Evolutionary conservation across 345 rosid genomes (phyloP).

Genomic region (Arabidopsis suecica): DNA sequence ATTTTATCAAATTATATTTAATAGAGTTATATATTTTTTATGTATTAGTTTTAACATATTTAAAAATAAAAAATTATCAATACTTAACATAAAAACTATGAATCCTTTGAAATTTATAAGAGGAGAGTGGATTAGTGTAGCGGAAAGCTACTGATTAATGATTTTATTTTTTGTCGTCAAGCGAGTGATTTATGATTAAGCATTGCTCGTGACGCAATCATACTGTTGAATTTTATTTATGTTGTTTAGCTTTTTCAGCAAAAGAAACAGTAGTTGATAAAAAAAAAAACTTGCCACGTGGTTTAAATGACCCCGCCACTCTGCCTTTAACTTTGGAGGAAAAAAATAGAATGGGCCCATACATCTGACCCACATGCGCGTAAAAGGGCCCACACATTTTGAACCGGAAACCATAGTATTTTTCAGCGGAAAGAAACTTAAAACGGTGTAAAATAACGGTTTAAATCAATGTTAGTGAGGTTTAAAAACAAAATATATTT

Average conservation of each 20-base stretch:
- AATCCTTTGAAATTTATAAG: neutral
- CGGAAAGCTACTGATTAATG: conserved; percentile 8
- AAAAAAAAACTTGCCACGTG: conserved; percentile 36
- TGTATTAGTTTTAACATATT: no score
- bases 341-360: conserved; percentile 11
- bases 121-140: conserved; percentile 26
- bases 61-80: no score
- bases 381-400: conserved; percentile 4
- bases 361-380: conserved; percentile 33
- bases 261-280: conserved; percentile 10
- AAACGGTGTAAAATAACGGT: no score
- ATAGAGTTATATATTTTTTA: no score
- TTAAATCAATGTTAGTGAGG: no score
- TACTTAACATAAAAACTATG: no score
- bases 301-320: conserved; percentile 34
- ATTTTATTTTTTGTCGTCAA: neutral
- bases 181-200: conserved; percentile 32
- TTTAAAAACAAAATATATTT: no score
- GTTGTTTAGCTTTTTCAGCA: conserved; percentile 17
- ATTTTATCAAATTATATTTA: no score
- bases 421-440: no score
- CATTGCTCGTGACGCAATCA: conserved; percentile 47
- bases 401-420: neutral
- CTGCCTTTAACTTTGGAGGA: conserved; percentile 28
- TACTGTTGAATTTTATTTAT: conserved; percentile 27